Evolutionary conservation across 495 filamentous ascomycete genomes (phyloP), one percentile per base, ranked within the genome.

Genomic region (Podospora fimiseda): DNA sequence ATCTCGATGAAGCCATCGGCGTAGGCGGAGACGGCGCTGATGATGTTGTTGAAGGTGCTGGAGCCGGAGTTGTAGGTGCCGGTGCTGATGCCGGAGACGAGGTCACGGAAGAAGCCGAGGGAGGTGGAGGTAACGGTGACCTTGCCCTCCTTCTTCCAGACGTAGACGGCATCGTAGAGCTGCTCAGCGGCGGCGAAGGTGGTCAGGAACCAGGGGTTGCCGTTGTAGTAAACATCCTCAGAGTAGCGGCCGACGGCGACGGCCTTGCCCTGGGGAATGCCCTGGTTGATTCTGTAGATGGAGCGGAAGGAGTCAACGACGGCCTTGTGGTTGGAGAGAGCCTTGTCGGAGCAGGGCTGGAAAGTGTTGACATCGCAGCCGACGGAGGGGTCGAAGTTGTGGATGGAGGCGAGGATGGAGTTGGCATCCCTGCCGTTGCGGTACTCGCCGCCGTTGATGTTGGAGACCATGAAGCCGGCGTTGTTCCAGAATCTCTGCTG

Each of bases 171-270:
- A 55, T 81, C 80, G 58, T 86, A 87, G 18, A 87, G 71, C 57
- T 78, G 76, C 62, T 87, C 84, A 9, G 82, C 83, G 1, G 81
- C 82, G 9, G 80, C 81, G 40, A 84, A 66, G 1, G 82, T 86
- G 56, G 72, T 71, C 8, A 88, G 72, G 56, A 82, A 86, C 83
- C 83, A 85, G 40, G 80, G 82, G 65, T 85, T 83, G 16, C 81
- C 83, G 44, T 78, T 77, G 59, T 82, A 80, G 59, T 87, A 89
- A 2, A 69, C 60, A 54, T 89, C 86, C 58, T 87, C 84, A 1
- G 82, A 62, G 60, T 90, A 90, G 18, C 86, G 67, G 41, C 86
- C 86, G 8, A 87, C 73, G 13, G 84, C 81, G 18, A 82, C 76
- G 3, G 81, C 81, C 9, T 66, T 60, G 11, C 80, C 77, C 9